These are phyloP conservation scores for Immersiella caudata DNA, from an alignment of 495 filamentous ascomycete species.

Conservation along the genomic window DNA sequence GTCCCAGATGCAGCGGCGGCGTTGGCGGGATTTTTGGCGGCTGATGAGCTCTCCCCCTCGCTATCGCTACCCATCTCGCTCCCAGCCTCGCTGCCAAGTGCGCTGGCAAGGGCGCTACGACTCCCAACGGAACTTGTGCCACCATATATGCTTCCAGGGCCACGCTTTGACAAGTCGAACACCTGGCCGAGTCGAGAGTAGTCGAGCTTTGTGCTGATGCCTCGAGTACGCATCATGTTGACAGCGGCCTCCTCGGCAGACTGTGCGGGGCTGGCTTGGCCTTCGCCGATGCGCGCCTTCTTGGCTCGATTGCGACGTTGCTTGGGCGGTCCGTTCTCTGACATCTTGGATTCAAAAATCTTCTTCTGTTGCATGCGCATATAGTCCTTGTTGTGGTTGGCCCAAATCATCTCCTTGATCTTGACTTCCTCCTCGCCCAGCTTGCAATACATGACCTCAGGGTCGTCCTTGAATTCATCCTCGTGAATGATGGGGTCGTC, in stretches of 20 bases:
- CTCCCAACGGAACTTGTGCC: constrained; percentile 28
- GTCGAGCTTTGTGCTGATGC: constrained; percentile 80
- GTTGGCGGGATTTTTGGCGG: neutral
- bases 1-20: neutral
- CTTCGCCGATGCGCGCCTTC: constrained; percentile 61
- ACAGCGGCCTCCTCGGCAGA: constrained; percentile 73
- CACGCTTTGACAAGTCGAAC: constrained; percentile 46
- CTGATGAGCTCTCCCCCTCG: neutral
- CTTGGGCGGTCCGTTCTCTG: constrained; percentile 56
- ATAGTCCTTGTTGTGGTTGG: constrained; percentile 90
- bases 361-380: constrained; percentile 81
- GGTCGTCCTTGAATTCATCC: constrained; percentile 82
- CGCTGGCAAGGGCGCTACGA: constrained; percentile 27
- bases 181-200: constrained; percentile 67
- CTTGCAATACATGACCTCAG: constrained; percentile 77
- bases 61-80: constrained; percentile 25
- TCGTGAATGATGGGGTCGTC: constrained; percentile 65
- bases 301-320: constrained; percentile 52
- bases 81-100: constrained; percentile 27
- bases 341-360: constrained; percentile 65
- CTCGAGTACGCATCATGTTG: constrained; percentile 71
- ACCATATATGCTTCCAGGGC: constrained; percentile 41
- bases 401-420: constrained; percentile 88
- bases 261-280: constrained; percentile 55
- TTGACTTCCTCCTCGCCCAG: constrained; percentile 69